These are phyloP conservation scores for Pyrenula massariospora DNA, from an alignment of 495 filamentous ascomycete genomes.

Conservation along the genomic window DNA sequence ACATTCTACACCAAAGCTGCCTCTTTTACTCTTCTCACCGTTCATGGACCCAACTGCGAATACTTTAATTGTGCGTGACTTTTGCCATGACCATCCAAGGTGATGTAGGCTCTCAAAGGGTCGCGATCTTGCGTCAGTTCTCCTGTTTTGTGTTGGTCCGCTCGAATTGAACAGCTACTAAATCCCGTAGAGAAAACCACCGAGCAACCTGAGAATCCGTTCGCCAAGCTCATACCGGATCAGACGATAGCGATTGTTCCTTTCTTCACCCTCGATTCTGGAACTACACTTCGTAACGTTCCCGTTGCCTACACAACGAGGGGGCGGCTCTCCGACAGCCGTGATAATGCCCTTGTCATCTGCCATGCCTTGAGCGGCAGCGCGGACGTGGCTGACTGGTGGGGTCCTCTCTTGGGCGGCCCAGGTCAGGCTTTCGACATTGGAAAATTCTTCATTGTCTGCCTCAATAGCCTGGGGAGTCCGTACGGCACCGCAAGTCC, in stretches of 20 bases:
- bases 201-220: conserved; percentile 83
- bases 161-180: conserved; percentile 31
- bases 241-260: conserved; percentile 80
- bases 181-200: conserved; percentile 54
- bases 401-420: conserved; percentile 87
- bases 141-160: background rate
- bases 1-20: too few species aligned
- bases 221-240: conserved; percentile 70
- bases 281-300: conserved; percentile 74
- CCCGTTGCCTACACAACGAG: conserved; percentile 87
- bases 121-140: conserved; percentile 11
- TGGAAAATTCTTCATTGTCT: conserved; percentile 86
- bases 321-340: conserved; percentile 59
- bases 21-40: too few species aligned
- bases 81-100: too few species aligned
- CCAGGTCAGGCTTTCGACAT: conserved; percentile 85
- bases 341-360: conserved; percentile 91
- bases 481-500: conserved; percentile 95
- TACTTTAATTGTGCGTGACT: too few species aligned
- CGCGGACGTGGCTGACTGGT: conserved; percentile 95
- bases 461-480: conserved; percentile 91
- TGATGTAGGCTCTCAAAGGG: conserved; percentile 12
- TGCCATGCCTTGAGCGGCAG: conserved; percentile 95
- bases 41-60: too few species aligned
- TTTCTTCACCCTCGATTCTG: conserved; percentile 86